A percentile compares a stretch with the other conserved stretches of the same genome.
Evolutionary conservation across 108 stramenopile genomes (phyloP).

Genomic region (Pseudonitzschia multistriata): DNA sequence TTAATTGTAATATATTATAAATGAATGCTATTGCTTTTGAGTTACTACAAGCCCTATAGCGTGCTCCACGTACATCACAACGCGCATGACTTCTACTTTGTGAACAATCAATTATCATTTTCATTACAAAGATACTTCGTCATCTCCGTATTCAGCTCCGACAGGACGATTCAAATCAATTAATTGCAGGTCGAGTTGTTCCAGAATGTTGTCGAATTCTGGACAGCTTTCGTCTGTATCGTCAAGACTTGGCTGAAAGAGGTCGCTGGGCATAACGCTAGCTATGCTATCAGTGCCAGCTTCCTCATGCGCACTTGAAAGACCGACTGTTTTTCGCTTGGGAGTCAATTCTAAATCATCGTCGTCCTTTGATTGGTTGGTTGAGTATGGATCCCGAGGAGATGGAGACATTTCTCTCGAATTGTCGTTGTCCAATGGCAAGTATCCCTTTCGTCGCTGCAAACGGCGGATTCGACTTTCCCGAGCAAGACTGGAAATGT

Average conservation of each 20-base stretch:
- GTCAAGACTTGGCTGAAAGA: neutral
- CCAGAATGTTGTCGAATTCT: slow-evolving; percentile 28
- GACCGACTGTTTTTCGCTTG: slow-evolving; percentile 9
- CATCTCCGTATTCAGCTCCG: slow-evolving; percentile 39
- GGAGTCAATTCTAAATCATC: slow-evolving; percentile 10
- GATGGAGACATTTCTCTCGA: neutral
- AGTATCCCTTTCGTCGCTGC: slow-evolving; percentile 12
- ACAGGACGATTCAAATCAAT: slow-evolving; percentile 32
- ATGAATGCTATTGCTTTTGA: neutral
- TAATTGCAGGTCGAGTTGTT: slow-evolving; percentile 32
- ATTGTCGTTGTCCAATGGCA: neutral
- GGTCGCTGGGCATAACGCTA: neutral
- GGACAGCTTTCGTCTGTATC: slow-evolving; percentile 1
- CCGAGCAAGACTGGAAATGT: slow-evolving; percentile 11
- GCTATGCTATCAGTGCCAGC: neutral
- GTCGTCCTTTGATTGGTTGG: neutral
- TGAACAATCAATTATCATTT: neutral
- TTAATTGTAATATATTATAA: neutral
- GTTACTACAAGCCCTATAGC: neutral
- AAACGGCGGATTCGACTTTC: slow-evolving; percentile 21
- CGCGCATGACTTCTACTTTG: no score
- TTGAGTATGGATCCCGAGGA: neutral
- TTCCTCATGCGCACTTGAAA: neutral
- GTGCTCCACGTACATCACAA: no score
- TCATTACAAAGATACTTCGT: slow-evolving; percentile 41